phyloP scores from a whole-genome alignment of 129 eudicot species.

The Artemisia annua region DNA sequence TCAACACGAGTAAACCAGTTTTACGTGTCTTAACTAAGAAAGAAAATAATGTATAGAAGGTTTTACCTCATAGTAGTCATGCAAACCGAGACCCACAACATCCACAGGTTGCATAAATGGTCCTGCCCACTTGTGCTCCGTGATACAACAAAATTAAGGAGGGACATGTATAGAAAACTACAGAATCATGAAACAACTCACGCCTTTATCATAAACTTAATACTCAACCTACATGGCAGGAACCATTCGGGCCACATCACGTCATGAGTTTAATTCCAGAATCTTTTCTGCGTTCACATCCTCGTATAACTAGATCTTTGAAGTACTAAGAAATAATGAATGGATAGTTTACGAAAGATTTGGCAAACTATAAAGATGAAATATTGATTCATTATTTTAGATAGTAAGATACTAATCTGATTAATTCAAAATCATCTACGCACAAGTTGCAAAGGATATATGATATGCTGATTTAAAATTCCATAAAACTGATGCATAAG shows the following conservation, averaged over 20 bases:
- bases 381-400: not conserved
- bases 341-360: not conserved
- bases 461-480: slow-evolving; percentile 64
- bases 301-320: no score
- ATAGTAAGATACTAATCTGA: no score
- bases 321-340: not conserved
- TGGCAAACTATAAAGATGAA: not conserved
- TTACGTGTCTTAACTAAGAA: no score
- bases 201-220: not conserved
- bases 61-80: slow-evolving; percentile 76
- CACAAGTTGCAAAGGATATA: slow-evolving; percentile 29
- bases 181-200: not conserved
- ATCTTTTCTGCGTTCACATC: no score
- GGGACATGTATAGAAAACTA: slow-evolving; percentile 15
- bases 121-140: slow-evolving; percentile 72
- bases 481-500: slow-evolving; percentile 71
- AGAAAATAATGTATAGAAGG: not conserved
- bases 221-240: no score
- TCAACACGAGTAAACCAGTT: no score
- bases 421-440: no score
- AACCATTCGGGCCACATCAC: no score
- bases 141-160: slow-evolving; percentile 35
- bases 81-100: slow-evolving; percentile 72
- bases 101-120: slow-evolving; percentile 96
- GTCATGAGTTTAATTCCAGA: no score